Evolutionary conservation across 169 alveolate species (phyloP), one percentile per base, ranked within the genome.

Genomic region (Cryptosporidium tyzzeri): DNA sequence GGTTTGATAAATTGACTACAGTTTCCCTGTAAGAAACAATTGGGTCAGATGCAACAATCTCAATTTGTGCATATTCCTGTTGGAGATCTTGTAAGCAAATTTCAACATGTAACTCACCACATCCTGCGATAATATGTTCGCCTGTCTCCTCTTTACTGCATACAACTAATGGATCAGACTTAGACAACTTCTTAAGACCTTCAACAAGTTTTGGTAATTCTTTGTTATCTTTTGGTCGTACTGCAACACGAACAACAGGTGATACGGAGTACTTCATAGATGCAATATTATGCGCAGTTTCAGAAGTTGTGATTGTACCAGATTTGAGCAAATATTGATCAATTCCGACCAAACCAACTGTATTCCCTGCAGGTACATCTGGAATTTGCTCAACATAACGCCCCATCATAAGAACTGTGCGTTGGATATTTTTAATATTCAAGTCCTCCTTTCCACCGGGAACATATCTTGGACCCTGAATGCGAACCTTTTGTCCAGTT

Each of bases 241-340:
- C 99, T 59, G 99, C 99, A 58, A 98, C 99, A 93, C 99, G 98
- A 85, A 98, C 99, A 91, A 98, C 99, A 37, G 99, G 99, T 1
- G 99, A 97, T 80, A 98, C 99, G 67, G 99, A 97, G 97, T 98
- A 98, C 93, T 97, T 98, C 99, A 98, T 97, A 93, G 97, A 98
- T 71, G 99, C 98, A 86, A 98, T 97, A 96, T 95, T 97, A 96
- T 97, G 98, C 37, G 99, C 99, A 73, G 94, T 95, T 69, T 98
- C 99, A 92, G 94, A 95, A 31, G 98, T 96, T 53, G 99, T 96
- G 91, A 98, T 97, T 86, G 99, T 98, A 58, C 99, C 99, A 50
- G 99, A 96, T 95, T 98, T 98, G 85, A 97, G 93, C 84, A 98
- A 92, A 96, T 93, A 97, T 96, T 98, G 99, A 94, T 98, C 99